A percentile compares a stretch with the other conserved stretches of the same genome.
These are phyloP conservation scores for Scedosporium boydii DNA, from an alignment of 2,329 filamentous ascomycete species.

Conservation along the genomic window DNA sequence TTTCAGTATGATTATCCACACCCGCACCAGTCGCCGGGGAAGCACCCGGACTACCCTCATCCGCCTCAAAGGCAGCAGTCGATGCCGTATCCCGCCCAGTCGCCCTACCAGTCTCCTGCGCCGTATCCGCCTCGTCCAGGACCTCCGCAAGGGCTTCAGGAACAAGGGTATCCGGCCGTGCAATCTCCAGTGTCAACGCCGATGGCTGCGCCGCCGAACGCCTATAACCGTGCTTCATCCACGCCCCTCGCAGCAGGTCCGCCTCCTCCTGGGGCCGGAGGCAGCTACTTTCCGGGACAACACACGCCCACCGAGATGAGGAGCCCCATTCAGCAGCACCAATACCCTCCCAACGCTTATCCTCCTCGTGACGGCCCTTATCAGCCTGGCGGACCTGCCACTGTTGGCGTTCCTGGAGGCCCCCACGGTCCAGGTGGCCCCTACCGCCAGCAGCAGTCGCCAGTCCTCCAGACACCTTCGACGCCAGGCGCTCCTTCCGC, in stretches of 20 bases:
- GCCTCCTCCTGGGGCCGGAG: not conserved
- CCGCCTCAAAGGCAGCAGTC: slow-evolving; percentile 17
- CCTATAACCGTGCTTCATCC: not conserved
- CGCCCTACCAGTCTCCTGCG: slow-evolving; percentile 3
- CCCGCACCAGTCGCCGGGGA: slow-evolving; percentile 38
- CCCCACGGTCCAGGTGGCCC: slow-evolving; percentile 3
- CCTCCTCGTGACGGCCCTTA: slow-evolving; percentile 2
- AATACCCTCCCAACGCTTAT: slow-evolving; percentile 7
- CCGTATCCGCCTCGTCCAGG: slow-evolving; percentile 2
- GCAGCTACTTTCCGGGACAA: not conserved
- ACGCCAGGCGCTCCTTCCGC: slow-evolving; percentile 1
- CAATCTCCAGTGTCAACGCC: not conserved
- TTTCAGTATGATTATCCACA: slow-evolving; percentile 42
- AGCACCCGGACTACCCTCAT: slow-evolving; percentile 32
- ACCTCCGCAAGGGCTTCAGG: not conserved
- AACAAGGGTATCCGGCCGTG: not conserved
- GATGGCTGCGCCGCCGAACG: not conserved
- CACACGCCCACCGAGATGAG: slow-evolving; percentile 4
- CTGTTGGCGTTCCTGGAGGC: not conserved
- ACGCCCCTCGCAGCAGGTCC: not conserved
- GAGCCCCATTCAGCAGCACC: slow-evolving; percentile 4
- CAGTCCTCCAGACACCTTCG: slow-evolving; percentile 5
- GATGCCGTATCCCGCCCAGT: not conserved
- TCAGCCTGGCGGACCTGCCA: not conserved
- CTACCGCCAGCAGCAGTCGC: slow-evolving; percentile 2